Percentiles rank a stretch among this genome's conserved stretches.
phyloP scores from a whole-genome alignment of 2,329 filamentous ascomycete species.

The Trichoderma afroharzianum region DNA sequence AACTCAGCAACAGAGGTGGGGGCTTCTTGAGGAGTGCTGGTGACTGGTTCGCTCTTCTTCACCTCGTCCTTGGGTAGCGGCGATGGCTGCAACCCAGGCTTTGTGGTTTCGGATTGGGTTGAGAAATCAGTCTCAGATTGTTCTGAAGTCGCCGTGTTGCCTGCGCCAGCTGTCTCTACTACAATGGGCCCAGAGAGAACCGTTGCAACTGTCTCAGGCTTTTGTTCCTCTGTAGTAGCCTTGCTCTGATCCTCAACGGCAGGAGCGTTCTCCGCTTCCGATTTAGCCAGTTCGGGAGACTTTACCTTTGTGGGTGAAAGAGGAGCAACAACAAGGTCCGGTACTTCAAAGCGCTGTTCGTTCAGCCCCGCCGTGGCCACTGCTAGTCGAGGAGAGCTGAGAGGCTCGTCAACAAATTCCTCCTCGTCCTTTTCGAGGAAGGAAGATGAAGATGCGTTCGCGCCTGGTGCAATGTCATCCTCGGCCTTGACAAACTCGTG shows the following conservation, averaged over 20 bases:
- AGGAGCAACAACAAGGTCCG: constrained; percentile 54
- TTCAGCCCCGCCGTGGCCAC: constrained; percentile 57
- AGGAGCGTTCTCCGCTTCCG: background rate
- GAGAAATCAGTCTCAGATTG: background rate
- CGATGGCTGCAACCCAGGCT: background rate
- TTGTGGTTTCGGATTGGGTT: background rate
- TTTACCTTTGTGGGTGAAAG: constrained; percentile 49
- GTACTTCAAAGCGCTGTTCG: constrained; percentile 50
- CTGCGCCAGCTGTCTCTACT: background rate
- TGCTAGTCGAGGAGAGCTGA: constrained; percentile 64
- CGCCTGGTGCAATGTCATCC: constrained; percentile 42
- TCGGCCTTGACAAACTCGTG: constrained; percentile 64
- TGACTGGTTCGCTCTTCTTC: background rate
- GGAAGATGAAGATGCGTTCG: constrained; percentile 24
- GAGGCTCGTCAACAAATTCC: constrained; percentile 74
- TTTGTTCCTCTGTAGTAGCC: background rate
- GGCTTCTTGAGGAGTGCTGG: constrained; percentile 15
- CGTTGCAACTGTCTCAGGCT: background rate
- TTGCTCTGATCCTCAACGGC: background rate
- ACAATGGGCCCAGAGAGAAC: background rate
- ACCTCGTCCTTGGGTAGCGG: background rate
- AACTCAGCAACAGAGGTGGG: constrained; percentile 19
- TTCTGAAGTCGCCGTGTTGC: background rate
- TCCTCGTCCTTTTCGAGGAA: constrained; percentile 57
- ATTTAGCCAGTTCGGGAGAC: background rate